Evolutionary conservation across 2,329 filamentous ascomycete species (phyloP).

Genomic region (Fusarium fracticaudum): DNA sequence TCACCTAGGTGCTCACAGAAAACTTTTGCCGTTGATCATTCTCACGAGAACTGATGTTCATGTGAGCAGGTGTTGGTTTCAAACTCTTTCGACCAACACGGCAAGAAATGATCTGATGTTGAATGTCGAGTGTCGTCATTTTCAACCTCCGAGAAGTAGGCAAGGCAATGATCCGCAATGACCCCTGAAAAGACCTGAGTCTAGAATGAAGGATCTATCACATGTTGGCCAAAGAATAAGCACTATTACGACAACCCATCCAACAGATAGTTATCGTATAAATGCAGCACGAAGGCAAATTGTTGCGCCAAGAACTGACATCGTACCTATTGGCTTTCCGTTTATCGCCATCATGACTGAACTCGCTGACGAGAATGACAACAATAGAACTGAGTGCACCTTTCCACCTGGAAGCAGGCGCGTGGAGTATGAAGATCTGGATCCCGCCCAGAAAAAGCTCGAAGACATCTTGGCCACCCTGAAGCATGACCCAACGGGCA

Average conservation of each 20-base stretch:
- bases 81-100: background rate
- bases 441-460: background rate
- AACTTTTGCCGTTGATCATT: background rate
- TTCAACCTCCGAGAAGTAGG: background rate
- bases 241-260: background rate
- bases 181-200: background rate
- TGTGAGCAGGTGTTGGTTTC: background rate
- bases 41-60: background rate
- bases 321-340: rapidly evolving
- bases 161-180: background rate
- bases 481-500: background rate
- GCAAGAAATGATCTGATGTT: background rate
- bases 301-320: background rate
- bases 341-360: background rate
- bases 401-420: background rate
- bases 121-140: background rate
- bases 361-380: background rate
- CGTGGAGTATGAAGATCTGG: background rate
- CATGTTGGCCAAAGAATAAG: background rate
- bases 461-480: background rate
- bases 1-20: too few relatives aligned
- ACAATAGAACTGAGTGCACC: background rate
- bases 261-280: background rate
- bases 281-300: background rate
- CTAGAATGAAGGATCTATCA: conserved; percentile 1